Evolutionary conservation across 139 green algal species (phyloP), one percentile per base, ranked within the genome.

Genomic region (Edaphochlamys debaryana): DNA sequence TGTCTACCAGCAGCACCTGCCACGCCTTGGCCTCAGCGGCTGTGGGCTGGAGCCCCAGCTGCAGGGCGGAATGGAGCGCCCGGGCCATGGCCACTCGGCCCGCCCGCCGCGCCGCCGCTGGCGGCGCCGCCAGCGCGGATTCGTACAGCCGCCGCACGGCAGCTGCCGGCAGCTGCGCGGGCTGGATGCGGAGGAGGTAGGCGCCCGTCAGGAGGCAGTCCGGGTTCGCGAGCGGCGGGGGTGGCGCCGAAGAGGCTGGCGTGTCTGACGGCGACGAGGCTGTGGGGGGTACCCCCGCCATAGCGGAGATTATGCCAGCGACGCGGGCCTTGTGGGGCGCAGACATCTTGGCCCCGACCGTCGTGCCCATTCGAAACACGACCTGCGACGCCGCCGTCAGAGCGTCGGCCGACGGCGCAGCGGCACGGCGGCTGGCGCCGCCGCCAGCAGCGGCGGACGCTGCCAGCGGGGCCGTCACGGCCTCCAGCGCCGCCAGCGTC

Each of bases 11-110:
- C 42, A 41, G 63, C n/a, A 0, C 27, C 64, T 82, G 25, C 76
- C 76, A 82, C 7, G 38, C 30, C 27, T 7, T 0, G 9, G 76
- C 76, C 60, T 82, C 42, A 20, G 4, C 32, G 0, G 3, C 34
- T 22, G 20, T 52, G 2, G 76, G 76, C 76, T 73, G 63, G 29
- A 66, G 22, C 22, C 76, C 76, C 76, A 82, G 32, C 29, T 19
- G 11, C 37, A 73, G 42, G 15, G 76, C 62, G 23, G 38, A 63
- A 42, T 73, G 32, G 3, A 82, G 76, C 42, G 76, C 76, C 8
- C 76, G 76, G 7, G 76, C 76, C 76, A 82, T 73, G 3, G 76
- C 76, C 63, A 32, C 52, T 22, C 76, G 63, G 13, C 76, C 76
- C 41, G 45, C 50, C 3, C 76, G 76, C 42, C 32, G 56, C 19